phyloP scores from a whole-genome alignment of 163 green algal species.

The Chlamydomonas reinhardtii region DNA sequence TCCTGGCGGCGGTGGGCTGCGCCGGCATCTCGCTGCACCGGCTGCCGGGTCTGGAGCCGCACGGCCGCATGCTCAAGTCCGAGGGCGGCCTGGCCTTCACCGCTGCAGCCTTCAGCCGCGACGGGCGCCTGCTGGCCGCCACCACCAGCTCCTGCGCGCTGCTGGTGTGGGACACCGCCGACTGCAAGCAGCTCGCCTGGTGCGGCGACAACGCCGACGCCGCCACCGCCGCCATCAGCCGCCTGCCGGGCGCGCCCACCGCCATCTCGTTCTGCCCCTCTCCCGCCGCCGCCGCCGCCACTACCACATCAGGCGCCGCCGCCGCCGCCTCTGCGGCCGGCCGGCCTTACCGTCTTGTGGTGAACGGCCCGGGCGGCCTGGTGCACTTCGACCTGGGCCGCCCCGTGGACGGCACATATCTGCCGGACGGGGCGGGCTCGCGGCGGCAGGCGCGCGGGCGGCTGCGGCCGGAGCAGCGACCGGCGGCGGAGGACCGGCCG shows the following conservation, averaged over 20 bases:
- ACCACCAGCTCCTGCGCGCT: conserved; percentile 40
- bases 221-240: conserved; percentile 16
- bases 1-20: conserved; percentile 29
- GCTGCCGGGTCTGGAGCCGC: conserved; percentile 14
- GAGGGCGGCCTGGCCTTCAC: conserved; percentile 9
- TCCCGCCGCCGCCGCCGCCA: background rate
- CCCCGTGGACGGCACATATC: conserved; percentile 32
- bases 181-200: conserved; percentile 25
- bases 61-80: background rate
- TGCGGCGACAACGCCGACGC: conserved; percentile 45
- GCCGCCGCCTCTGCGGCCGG: too few species aligned
- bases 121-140: conserved; percentile 44
- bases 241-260: conserved; percentile 64
- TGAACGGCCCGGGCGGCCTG: conserved; percentile 64
- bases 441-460: conserved; percentile 5
- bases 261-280: conserved; percentile 65
- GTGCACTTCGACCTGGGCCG: conserved; percentile 68
- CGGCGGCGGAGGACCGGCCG: background rate
- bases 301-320: too few species aligned
- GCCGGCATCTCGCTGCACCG: conserved; percentile 39
- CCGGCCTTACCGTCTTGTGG: conserved; percentile 61
- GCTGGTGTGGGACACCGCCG: conserved; percentile 43
- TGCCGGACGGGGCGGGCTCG: conserved; percentile 16
- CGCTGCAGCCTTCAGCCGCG: conserved; percentile 2
- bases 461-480: conserved; percentile 26